Evolutionary conservation across 176 grass and related monocot species (phyloP).

Genomic region (Poa annua): DNA sequence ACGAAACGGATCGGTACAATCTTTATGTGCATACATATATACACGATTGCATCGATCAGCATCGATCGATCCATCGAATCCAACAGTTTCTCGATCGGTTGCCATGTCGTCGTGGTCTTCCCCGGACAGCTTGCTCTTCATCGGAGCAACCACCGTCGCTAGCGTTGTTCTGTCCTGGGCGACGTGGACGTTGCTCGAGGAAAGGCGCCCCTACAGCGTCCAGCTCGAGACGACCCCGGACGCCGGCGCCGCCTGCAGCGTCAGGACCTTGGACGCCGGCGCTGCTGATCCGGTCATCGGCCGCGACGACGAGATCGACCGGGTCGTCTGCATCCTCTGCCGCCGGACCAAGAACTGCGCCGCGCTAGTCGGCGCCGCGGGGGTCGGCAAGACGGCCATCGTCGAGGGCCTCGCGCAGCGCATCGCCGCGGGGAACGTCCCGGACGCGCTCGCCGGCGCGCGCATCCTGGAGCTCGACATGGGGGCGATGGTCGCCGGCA

Average conservation of each 20-base stretch:
- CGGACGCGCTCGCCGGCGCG: neutral
- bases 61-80: no score
- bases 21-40: no score
- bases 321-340: conserved; percentile 11
- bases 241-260: neutral
- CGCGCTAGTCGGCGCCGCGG: neutral
- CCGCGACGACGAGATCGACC: neutral
- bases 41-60: no score
- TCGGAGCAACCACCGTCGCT: neutral
- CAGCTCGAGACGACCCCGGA: neutral
- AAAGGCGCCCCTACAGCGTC: neutral
- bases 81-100: neutral
- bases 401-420: neutral
- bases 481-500: neutral
- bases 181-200: neutral
- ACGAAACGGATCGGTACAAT: no score
- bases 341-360: neutral
- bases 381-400: conserved; percentile 1
- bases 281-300: neutral
- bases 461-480: neutral
- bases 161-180: neutral
- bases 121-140: neutral
- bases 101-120: neutral
- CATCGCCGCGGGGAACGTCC: neutral
- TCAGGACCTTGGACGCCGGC: neutral